Conservation (phyloP, 2,329 filamentous ascomycete genomes). For the Fusarium palustre region DNA sequence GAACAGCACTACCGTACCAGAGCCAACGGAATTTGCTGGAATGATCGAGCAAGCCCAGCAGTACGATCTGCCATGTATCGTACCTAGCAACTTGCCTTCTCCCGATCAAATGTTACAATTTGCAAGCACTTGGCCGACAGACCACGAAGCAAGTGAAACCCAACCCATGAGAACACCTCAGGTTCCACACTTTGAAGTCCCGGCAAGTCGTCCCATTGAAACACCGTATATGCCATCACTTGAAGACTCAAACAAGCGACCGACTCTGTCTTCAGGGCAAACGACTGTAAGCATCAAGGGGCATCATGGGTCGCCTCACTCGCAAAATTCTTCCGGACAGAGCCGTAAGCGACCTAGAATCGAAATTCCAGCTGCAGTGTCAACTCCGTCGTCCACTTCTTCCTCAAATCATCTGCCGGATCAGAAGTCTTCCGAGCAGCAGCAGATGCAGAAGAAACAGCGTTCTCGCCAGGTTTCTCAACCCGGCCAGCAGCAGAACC, state of each 20-base stretch:
- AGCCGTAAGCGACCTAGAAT: conserved; percentile 18
- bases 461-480: neutral
- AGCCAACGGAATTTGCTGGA: neutral
- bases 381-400: neutral
- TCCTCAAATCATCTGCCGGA: neutral
- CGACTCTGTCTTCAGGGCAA: conserved; percentile 8
- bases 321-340: neutral
- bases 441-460: neutral
- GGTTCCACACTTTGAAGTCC: neutral
- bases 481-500: neutral
- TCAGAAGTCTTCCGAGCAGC: neutral
- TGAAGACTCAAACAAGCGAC: conserved; percentile 9
- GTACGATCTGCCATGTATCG: neutral
- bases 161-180: conserved; percentile 7
- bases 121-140: neutral
- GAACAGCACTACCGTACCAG: conserved; percentile 4
- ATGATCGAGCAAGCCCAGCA: neutral
- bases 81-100: neutral
- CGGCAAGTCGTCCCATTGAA: neutral
- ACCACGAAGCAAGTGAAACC: neutral
- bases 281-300: conserved; percentile 1
- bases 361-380: neutral
- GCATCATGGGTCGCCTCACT: neutral
- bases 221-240: neutral
- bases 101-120: neutral